Conservation (phyloP, 495 filamentous ascomycete species). For the Elaphomyces granulatus region DNA sequence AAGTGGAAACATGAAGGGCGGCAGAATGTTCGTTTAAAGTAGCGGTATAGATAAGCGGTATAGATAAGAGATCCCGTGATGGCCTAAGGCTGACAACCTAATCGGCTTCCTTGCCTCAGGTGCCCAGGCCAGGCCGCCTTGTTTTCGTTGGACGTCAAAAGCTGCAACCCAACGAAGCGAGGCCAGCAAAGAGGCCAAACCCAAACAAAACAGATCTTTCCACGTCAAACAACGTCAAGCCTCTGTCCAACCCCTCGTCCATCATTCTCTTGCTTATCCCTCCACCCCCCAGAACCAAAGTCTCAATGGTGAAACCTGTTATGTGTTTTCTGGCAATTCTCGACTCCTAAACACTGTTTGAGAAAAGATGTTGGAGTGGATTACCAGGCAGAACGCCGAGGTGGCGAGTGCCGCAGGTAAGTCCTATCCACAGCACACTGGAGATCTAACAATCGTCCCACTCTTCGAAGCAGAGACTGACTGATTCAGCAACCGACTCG, state of each 20-base stretch:
- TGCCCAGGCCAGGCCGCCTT: neutral
- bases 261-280: no score
- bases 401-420: constrained; percentile 12
- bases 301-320: no score
- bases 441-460: no score
- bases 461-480: neutral
- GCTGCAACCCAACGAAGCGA: neutral
- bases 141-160: constrained; percentile 1
- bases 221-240: constrained; percentile 15
- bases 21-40: neutral
- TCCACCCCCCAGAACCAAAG: no score
- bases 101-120: no score
- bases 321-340: no score
- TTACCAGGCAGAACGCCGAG: constrained; percentile 15
- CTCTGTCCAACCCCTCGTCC: no score
- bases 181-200: constrained; percentile 3
- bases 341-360: no score
- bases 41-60: constrained; percentile 8
- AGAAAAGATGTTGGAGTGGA: constrained; percentile 22
- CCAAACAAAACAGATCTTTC: constrained; percentile 22
- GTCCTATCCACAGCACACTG: constrained; percentile 5
- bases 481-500: constrained; percentile 18
- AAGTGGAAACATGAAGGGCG: neutral
- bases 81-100: no score
- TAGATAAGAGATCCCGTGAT: no score